phyloP scores from a whole-genome alignment of 208 protist species.

The Acanthamoeba castellanii region DNA sequence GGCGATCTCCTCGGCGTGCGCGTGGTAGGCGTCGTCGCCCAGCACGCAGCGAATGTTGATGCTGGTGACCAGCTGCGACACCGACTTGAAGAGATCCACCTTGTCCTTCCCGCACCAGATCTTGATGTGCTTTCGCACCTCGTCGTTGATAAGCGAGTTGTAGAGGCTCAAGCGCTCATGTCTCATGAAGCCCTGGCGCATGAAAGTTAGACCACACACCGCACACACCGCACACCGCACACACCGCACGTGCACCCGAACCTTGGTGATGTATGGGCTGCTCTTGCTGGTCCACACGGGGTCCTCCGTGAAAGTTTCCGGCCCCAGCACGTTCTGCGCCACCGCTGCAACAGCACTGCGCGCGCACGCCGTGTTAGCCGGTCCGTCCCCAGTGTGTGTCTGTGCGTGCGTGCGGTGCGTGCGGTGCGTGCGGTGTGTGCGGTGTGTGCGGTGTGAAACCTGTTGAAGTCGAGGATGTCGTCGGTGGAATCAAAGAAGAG shows the following conservation, averaged over 20 bases:
- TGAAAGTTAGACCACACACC: background rate
- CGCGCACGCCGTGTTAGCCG: background rate
- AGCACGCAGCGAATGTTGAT: conserved; percentile 71
- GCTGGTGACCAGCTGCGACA: conserved; percentile 49
- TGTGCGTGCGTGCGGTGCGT: too few species aligned
- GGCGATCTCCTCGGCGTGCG: conserved; percentile 18
- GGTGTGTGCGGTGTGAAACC: background rate
- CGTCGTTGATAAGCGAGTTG: conserved; percentile 7
- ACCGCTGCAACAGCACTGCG: background rate
- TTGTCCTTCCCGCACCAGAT: background rate
- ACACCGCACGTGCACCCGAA: too few species aligned
- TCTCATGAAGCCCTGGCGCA: conserved; percentile 14
- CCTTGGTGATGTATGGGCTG: conserved; percentile 1
- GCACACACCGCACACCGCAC: background rate
- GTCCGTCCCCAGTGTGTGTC: too few species aligned
- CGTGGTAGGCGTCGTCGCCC: conserved; percentile 45
- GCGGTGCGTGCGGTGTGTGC: background rate
- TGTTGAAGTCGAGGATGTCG: conserved; percentile 24
- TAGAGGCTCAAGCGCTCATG: background rate
- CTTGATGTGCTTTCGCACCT: conserved; percentile 1
- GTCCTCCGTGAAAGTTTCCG: background rate
- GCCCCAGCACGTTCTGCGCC: conserved; percentile 23
- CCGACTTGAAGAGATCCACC: background rate
- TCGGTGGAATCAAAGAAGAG: conserved; percentile 62
- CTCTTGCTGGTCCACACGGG: background rate